Evolutionary conservation across 1,284 basidiomycete species (phyloP).

Genomic region (Farysia itapuensis): DNA sequence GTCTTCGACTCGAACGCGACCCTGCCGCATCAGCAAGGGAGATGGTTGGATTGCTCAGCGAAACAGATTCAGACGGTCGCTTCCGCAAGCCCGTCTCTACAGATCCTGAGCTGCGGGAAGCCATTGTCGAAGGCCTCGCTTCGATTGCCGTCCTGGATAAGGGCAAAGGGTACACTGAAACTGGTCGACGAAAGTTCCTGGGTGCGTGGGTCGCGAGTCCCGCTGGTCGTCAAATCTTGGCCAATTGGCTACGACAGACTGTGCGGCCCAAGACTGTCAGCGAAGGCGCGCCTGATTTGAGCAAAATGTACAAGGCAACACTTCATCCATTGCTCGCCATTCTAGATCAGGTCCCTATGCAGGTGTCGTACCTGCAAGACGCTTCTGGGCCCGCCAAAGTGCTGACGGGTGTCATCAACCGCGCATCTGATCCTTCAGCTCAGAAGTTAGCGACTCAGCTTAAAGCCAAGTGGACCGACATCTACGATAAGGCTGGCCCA

Average conservation of each 20-base stretch:
- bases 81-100: conserved; percentile 12
- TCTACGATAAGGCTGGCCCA: conserved; percentile 16
- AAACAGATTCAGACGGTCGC: conserved; percentile 10
- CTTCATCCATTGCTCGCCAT: conserved; percentile 34
- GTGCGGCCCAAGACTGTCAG: conserved; percentile 24
- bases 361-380: conserved; percentile 36
- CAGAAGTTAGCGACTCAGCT: conserved; percentile 19
- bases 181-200: conserved; percentile 13
- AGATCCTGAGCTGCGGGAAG: conserved; percentile 10
- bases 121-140: conserved; percentile 10
- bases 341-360: conserved; percentile 25
- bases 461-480: conserved; percentile 37
- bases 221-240: conserved; percentile 21
- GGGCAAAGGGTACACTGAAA: conserved; percentile 21
- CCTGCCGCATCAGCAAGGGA: conserved; percentile 9
- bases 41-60: conserved; percentile 12
- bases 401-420: conserved; percentile 32
- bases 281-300: conserved; percentile 21
- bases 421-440: conserved; percentile 19
- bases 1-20: conserved; percentile 9
- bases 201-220: conserved; percentile 12
- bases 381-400: conserved; percentile 40
- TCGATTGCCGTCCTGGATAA: conserved; percentile 17
- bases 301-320: conserved; percentile 30
- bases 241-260: conserved; percentile 16